Evolutionary conservation across 2,329 filamentous ascomycete genomes (phyloP).

Genomic region (Venturia oleaginea): DNA sequence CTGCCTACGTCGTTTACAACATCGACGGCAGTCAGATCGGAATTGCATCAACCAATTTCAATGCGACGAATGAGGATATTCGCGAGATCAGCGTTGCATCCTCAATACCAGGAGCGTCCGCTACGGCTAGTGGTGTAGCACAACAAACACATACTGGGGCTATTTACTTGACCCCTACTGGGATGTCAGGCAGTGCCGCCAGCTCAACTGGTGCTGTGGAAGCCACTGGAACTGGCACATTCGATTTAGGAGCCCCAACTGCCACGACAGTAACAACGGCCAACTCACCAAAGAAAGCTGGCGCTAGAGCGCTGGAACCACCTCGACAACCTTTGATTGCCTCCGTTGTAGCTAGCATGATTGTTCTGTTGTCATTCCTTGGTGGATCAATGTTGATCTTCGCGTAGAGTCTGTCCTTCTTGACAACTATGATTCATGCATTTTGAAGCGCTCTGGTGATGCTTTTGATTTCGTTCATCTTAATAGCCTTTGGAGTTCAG

Average conservation of each 20-base stretch:
- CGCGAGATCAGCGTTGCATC: conserved; percentile 44
- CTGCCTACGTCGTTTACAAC: conserved; percentile 56
- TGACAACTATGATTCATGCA: background rate
- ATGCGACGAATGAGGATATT: conserved; percentile 41
- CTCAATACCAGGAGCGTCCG: conserved; percentile 43
- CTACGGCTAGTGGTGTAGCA: conserved; percentile 9
- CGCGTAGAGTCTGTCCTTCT: background rate
- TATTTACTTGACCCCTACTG: conserved; percentile 3
- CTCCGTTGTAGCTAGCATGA: background rate
- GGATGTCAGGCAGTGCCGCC: background rate
- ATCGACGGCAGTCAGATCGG: conserved; percentile 52
- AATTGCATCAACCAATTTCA: conserved; percentile 52
- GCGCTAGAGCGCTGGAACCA: background rate
- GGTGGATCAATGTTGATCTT: conserved; percentile 10
- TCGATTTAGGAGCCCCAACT: conserved; percentile 11
- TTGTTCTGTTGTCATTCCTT: background rate
- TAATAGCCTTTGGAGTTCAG: background rate
- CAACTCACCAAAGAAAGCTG: background rate
- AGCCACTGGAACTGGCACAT: conserved; percentile 8
- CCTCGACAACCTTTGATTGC: background rate
- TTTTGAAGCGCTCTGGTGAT: background rate
- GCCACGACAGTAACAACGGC: background rate
- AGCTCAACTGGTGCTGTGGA: background rate
- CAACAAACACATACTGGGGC: conserved; percentile 9
- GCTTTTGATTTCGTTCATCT: background rate